Conservation (phyloP, 2,329 filamentous ascomycete genomes). For the Hypoxylon rubiginosum region DNA sequence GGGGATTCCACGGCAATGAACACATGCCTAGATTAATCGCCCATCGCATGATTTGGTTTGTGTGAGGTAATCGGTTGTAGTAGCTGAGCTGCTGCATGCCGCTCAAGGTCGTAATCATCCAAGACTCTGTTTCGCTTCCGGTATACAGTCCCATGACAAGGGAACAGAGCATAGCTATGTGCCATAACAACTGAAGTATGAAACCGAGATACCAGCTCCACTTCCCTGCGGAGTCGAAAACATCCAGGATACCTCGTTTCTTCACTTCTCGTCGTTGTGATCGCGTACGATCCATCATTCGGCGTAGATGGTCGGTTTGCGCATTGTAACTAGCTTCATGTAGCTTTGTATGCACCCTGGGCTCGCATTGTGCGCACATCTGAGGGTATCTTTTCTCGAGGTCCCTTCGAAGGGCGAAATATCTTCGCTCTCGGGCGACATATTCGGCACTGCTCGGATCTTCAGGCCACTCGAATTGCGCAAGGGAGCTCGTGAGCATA, state of each 20-base stretch:
- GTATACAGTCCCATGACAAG: conserved; percentile 42
- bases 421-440: conserved; percentile 74
- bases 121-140: conserved; percentile 27
- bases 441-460: conserved; percentile 77
- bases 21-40: conserved; percentile 64
- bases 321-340: conserved; percentile 82
- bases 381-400: conserved; percentile 90
- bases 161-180: conserved; percentile 55
- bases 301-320: conserved; percentile 82
- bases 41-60: conserved; percentile 60
- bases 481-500: conserved; percentile 79
- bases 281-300: conserved; percentile 77
- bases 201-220: conserved; percentile 64
- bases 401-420: conserved; percentile 76
- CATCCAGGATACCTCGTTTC: conserved; percentile 58
- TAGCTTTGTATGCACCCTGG: conserved; percentile 77
- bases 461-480: conserved; percentile 81
- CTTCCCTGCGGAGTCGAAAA: conserved; percentile 58
- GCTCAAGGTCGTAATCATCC: conserved; percentile 36
- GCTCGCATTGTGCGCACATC: conserved; percentile 85
- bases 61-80: conserved; percentile 56
- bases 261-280: conserved; percentile 59
- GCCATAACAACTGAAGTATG: conserved; percentile 60
- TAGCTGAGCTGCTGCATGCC: conserved; percentile 35
- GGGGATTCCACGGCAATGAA: conserved; percentile 77